Base-by-base conservation (phyloP, 345 rosid species). In the Corchorus capsularis region DNA sequence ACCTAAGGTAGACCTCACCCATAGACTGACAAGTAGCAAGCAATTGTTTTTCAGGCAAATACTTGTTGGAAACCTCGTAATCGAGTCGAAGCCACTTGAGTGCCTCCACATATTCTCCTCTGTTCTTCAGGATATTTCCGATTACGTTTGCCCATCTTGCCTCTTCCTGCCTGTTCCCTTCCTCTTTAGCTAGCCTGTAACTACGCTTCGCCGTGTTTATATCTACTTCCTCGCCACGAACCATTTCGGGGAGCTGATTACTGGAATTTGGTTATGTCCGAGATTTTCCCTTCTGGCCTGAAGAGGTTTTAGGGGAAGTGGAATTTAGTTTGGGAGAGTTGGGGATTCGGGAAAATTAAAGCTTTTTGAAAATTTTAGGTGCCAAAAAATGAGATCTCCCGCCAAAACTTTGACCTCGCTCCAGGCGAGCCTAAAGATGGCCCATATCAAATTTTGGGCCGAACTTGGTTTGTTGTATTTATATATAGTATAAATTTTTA, bases 101-200 rank as follows among this genome's bases (percentile, higher is more conserved):
- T 45, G 99, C 96, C 76, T 92, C 89, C 15, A 92, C 96, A 83
- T 96, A 93, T 85, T 96, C 98, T 1, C 98, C 99, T 47, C 82
- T 76, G 75, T 89, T 92, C 89, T 96, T 93, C 46, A 89, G 87
- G 17, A 89, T 81, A 78, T 92, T 86, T 11, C 98, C 97, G 41
- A 92, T 88, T 71, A 90, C 83, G 70, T 96, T 96, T 0, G 99
- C 99, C 98, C 98, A 93, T 70, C 92, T 86, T 65, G 97, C 99
- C 73, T 96, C 97, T 87, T 96, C 99, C 66, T 84, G 84, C 43
- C 90, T 74, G 82, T 96, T 88, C 77, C 98, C 99, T 69, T 82
- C 90, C 72, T 76, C 91, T 84, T 64, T 65, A 16, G 99, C 96
- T 2, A 37, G 87, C 76, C 84, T 77, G 87, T 86, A 92, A 2